Evolutionary conservation across 345 rosid species (phyloP).

Genomic region (Draba incana): DNA sequence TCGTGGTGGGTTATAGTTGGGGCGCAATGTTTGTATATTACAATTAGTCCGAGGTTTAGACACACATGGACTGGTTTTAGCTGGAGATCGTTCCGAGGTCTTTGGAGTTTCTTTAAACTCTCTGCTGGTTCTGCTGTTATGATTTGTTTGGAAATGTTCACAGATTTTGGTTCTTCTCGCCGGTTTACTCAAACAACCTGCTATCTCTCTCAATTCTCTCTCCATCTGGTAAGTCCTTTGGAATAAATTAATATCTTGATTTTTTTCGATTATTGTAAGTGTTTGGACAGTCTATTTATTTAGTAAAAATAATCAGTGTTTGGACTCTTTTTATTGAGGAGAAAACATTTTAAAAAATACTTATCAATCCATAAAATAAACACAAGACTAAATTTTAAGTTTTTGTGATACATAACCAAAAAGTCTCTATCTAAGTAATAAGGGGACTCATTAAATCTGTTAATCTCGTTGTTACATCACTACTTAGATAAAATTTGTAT

Average conservation of each 20-base stretch:
- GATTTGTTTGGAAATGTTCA: conserved; percentile 77
- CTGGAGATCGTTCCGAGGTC: conserved; percentile 62
- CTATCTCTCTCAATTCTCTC: conserved; percentile 71
- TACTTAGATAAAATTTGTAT: too few relatives aligned
- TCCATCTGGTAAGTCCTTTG: conserved; percentile 65
- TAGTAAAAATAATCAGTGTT: too few relatives aligned
- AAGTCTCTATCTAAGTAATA: too few relatives aligned
- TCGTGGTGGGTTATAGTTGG: conserved; percentile 88
- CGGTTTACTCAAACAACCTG: conserved; percentile 70
- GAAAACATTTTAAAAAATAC: background rate
- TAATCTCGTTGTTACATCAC: too few relatives aligned
- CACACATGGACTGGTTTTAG: conserved; percentile 72
- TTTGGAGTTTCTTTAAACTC: conserved; percentile 69
- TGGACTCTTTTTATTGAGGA: background rate
- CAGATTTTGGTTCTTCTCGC: conserved; percentile 78
- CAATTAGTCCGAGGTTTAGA: conserved; percentile 50
- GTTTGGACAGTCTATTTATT: background rate
- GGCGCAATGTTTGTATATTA: conserved; percentile 60
- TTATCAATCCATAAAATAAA: background rate
- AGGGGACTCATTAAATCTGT: too few relatives aligned
- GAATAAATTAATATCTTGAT: background rate
- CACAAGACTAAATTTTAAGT: background rate
- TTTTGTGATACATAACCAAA: too few relatives aligned
- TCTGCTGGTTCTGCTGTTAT: conserved; percentile 84
- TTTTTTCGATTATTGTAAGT: too few relatives aligned